A percentile compares a stretch with the other conserved stretches of the same genome.
Evolutionary conservation across 306 rosid species (phyloP).

Genomic region (Trifolium subterraneum): DNA sequence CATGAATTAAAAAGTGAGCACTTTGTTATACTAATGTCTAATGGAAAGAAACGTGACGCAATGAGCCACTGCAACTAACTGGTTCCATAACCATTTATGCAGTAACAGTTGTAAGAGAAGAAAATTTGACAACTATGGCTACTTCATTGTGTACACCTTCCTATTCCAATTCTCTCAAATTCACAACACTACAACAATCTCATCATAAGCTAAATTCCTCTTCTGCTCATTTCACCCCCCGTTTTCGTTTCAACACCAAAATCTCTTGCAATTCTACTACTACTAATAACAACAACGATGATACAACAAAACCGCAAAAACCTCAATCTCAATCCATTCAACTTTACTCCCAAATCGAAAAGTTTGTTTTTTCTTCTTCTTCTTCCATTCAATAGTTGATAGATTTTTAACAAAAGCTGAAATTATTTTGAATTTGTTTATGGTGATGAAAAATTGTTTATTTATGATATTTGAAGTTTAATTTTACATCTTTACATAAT

Average conservation of each 20-base stretch:
- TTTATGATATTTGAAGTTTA: too few species aligned
- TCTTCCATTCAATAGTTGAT: too few species aligned
- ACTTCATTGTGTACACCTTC: constrained; percentile 26
- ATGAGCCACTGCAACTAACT: too few species aligned
- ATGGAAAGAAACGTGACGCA: too few species aligned
- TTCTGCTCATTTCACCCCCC: not conserved
- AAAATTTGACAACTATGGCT: not conserved
- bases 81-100: too few species aligned
- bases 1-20: too few species aligned
- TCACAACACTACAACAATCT: not conserved
- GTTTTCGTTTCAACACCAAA: constrained; percentile 5
- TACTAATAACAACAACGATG: not conserved
- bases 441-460: too few species aligned
- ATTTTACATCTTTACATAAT: too few species aligned
- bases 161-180: not conserved
- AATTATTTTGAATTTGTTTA: not conserved
- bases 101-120: too few species aligned
- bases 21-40: too few species aligned
- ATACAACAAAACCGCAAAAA: constrained; percentile 8
- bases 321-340: constrained; percentile 66
- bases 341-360: constrained; percentile 84
- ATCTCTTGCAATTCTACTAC: constrained; percentile 31
- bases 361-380: constrained; percentile 39
- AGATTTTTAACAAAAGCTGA: too few species aligned
- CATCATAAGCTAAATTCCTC: constrained; percentile 26